Evolutionary conservation across 495 filamentous ascomycete genomes (phyloP), one percentile per base, ranked within the genome.

Genomic region (Tetracladium setigerum): DNA sequence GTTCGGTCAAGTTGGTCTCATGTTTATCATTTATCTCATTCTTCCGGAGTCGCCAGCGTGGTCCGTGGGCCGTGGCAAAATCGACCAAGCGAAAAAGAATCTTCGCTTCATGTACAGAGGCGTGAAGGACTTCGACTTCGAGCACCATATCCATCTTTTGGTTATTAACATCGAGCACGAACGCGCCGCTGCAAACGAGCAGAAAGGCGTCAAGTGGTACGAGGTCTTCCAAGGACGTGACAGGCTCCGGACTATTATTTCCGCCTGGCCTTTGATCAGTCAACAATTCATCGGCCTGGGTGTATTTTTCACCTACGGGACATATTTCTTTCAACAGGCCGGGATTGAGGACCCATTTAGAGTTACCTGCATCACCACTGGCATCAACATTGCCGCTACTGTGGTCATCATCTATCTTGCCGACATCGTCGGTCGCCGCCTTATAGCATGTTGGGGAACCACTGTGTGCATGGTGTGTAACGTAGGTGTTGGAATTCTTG

Each of bases 21-120:
- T 52, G 0, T 55, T 77, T 3, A 62, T 70, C 11, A 51, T 74
- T 24, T 58, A 56, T 6, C 47, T 63, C 36, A 38, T 38, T 11
- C 67, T 76, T 35, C 74, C 75, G 1, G 71, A 73, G 31, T 65
- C 62, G 2, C 71, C 71, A 0, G 75, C 69, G 68, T 75, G 66
- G 65, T 65, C 68, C 81, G 54, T 74, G 66, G n/a, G 82, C 82
- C 1, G 79, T 42, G 78, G 75, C 14, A 64, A 69, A 1, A 47
- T 64, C 4, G 66, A 69, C 0, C 68, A 74, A 8, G 78, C 79
- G 0, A 60, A 67, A 43, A 52, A 60, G n/a, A 66, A 69, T 12
- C 48, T 82, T 34, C 55, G 57, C 9, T 22, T 32, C 12, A 64
- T 37, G 49, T 65, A 69, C 33, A 61, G 67, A 2, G 30, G 38